Evolutionary conservation across 805 yeast genomes (phyloP).

Genomic region (Ogataea parapolymorpha): DNA sequence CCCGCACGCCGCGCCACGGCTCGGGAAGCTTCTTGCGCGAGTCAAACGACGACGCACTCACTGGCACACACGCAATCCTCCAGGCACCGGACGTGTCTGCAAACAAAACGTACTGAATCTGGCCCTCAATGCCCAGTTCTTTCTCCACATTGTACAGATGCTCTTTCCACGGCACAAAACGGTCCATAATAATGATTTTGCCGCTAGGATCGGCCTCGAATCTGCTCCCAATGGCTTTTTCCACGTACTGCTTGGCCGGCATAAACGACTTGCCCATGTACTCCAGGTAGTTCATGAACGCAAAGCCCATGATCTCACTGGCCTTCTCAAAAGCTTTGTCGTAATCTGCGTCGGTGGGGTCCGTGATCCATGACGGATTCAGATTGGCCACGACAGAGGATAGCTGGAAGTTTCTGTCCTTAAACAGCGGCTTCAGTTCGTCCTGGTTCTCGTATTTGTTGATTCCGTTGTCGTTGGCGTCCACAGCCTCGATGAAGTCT

Average conservation of each 20-base stretch:
- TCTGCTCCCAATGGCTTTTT: constrained; percentile 63
- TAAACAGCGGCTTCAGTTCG: constrained; percentile 58
- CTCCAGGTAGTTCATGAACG: constrained; percentile 63
- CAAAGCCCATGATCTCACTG: constrained; percentile 76
- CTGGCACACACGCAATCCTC: constrained; percentile 92
- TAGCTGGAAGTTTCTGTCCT: constrained; percentile 68
- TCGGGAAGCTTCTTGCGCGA: constrained; percentile 87
- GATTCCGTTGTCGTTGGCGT: constrained; percentile 95
- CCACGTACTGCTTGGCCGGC: constrained; percentile 81
- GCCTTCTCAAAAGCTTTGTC: constrained; percentile 70
- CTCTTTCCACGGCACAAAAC: constrained; percentile 93
- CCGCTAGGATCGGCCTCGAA: constrained; percentile 63
- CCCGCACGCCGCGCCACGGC: constrained; percentile 93
- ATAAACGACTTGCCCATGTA: constrained; percentile 84
- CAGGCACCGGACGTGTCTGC: constrained; percentile 67
- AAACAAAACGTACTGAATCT: constrained; percentile 74
- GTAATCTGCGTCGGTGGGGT: constrained; percentile 59
- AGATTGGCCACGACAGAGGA: constrained; percentile 75
- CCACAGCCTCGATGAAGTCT: constrained; percentile 86
- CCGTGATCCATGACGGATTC: constrained; percentile 83
- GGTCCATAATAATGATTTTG: constrained; percentile 66
- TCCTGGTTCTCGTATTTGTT: constrained; percentile 55
- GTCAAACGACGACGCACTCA: constrained; percentile 71
- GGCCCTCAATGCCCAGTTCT: constrained; percentile 50
- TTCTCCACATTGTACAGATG: constrained; percentile 76